Evolutionary conservation across 176 grass and related monocot species (phyloP).

Genomic region (Avena atlantica): DNA sequence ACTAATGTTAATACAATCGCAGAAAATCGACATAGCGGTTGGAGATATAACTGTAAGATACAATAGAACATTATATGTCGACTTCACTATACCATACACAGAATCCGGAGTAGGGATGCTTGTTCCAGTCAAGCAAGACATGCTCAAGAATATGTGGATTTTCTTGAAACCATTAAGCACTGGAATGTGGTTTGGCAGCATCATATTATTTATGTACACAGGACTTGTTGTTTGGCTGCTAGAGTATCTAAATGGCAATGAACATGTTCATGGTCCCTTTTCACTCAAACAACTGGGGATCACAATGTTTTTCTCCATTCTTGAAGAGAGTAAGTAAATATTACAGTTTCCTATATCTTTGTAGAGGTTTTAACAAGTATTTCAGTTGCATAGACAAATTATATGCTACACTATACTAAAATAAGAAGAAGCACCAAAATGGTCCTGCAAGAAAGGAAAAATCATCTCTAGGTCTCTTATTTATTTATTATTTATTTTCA

Average conservation of each 20-base stretch:
- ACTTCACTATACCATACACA: conserved; percentile 63
- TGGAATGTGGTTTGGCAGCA: conserved; percentile 45
- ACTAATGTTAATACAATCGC: conserved; percentile 18
- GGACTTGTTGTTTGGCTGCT: conserved; percentile 54
- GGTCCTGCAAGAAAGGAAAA: background rate
- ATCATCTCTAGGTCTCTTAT: background rate
- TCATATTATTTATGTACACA: conserved; percentile 50
- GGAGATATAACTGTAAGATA: conserved; percentile 54
- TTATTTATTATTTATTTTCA: background rate
- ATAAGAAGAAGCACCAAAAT: background rate
- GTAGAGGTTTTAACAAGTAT: background rate
- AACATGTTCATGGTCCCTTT: background rate
- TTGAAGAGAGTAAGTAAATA: conserved; percentile 41
- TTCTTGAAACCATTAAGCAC: conserved; percentile 47
- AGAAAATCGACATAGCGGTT: conserved; percentile 43
- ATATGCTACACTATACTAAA: background rate
- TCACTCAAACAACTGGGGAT: conserved; percentile 33
- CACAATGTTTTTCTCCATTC: conserved; percentile 27
- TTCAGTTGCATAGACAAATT: conserved; percentile 18
- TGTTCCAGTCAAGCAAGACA: conserved; percentile 37
- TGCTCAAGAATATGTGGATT: conserved; percentile 40
- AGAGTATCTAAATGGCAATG: conserved; percentile 34
- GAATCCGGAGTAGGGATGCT: conserved; percentile 56
- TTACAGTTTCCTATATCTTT: conserved; percentile 8
- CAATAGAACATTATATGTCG: conserved; percentile 50